phyloP scores from a whole-genome alignment of 2,329 filamentous ascomycete species.

The Aotearoamyces nothofagi region DNA sequence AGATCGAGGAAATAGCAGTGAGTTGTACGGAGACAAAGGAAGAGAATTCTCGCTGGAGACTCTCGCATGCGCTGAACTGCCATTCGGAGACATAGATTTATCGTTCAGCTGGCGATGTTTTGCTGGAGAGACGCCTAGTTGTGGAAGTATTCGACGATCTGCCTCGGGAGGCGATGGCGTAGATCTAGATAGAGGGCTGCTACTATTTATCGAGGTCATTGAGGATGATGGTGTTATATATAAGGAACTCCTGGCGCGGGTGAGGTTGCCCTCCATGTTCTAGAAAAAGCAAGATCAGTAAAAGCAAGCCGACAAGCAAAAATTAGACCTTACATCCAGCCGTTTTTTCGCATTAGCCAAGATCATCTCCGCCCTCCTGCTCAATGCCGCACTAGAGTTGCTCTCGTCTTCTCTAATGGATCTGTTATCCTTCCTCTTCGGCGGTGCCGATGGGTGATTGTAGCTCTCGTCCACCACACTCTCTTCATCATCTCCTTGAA shows the following conservation, averaged over 20 bases:
- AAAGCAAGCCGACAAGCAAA: no score
- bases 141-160: conserved; percentile 8
- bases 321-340: no score
- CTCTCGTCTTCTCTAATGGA: conserved; percentile 4
- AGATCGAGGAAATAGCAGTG: conserved; percentile 36
- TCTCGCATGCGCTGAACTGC: conserved; percentile 36
- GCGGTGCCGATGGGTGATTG: conserved; percentile 17
- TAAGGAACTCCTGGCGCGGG: conserved; percentile 58
- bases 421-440: conserved; percentile 7
- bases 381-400: conserved; percentile 56
- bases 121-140: conserved; percentile 10
- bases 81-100: conserved; percentile 11
- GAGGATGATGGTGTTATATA: conserved; percentile 33
- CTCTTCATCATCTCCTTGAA: conserved; percentile 53
- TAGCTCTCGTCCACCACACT: conserved; percentile 30
- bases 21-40: conserved; percentile 25
- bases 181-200: conserved; percentile 21
- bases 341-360: conserved; percentile 83
- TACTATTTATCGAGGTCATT: conserved; percentile 26
- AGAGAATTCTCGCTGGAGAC: conserved; percentile 46
- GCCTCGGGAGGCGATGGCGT: conserved; percentile 16
- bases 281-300: no score
- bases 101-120: conserved; percentile 13
- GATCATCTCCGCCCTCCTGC: conserved; percentile 75
- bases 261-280: conserved; percentile 90